A percentile compares a stretch with the other conserved stretches of the same genome.
Evolutionary conservation across 2,329 filamentous ascomycete genomes (phyloP).

Genomic region (Keithomyces neogunnii): DNA sequence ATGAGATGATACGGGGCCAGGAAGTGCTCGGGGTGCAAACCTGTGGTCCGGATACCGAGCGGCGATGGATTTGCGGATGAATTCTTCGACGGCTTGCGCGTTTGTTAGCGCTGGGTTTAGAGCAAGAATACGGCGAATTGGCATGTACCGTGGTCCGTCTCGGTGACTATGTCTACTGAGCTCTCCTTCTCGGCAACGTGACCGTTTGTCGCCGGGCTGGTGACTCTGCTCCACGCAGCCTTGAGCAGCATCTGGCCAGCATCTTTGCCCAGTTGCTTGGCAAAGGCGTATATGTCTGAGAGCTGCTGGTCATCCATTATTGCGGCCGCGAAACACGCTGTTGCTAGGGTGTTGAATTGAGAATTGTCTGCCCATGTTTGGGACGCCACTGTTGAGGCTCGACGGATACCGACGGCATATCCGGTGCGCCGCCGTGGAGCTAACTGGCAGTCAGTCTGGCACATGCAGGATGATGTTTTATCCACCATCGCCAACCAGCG

Average conservation of each 20-base stretch:
- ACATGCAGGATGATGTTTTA: slow-evolving; percentile 17
- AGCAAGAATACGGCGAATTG: background rate
- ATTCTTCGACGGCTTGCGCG: slow-evolving; percentile 57
- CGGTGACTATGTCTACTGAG: slow-evolving; percentile 68
- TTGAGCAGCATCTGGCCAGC: slow-evolving; percentile 60
- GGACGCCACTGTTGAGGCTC: background rate
- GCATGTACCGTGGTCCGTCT: slow-evolving; percentile 59
- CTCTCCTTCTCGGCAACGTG: slow-evolving; percentile 56
- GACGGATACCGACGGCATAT: background rate
- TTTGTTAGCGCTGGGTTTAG: no score
- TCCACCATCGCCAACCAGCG: slow-evolving; percentile 4
- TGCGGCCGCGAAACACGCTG: background rate
- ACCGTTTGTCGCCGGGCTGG: slow-evolving; percentile 9
- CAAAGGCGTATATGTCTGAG: slow-evolving; percentile 60
- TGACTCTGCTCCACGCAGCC: slow-evolving; percentile 34
- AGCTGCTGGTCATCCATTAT: slow-evolving; percentile 38
- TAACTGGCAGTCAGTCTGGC: background rate
- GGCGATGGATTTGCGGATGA: slow-evolving; percentile 52
- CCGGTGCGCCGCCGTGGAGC: no score
- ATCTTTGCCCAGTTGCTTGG: slow-evolving; percentile 60
- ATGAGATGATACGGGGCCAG: background rate
- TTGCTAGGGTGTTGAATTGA: background rate
- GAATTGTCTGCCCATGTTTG: background rate
- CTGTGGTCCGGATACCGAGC: slow-evolving; percentile 56
- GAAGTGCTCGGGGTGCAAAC: slow-evolving; percentile 30